These are phyloP conservation scores for Ulota crispa DNA, from an alignment of 225 moss, liverwort and hornwort genomes.

Conservation along the genomic window DNA sequence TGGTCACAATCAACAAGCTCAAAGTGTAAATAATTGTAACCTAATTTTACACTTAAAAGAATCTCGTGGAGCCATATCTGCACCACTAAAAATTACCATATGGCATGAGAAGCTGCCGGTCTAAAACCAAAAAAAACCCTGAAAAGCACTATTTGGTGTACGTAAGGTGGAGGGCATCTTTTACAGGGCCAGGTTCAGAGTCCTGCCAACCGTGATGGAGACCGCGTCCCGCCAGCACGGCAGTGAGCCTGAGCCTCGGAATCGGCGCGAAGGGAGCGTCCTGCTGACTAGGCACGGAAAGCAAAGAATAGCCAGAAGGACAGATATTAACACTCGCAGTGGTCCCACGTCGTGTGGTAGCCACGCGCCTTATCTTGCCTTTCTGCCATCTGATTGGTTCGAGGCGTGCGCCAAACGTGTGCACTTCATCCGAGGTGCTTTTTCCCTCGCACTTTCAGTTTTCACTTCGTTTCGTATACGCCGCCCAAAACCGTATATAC, in stretches of 20 bases:
- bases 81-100: too few species aligned
- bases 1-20: too few species aligned
- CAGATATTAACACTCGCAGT: background rate
- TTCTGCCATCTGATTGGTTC: background rate
- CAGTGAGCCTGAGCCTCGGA: background rate
- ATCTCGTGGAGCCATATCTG: too few species aligned
- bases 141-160: too few species aligned
- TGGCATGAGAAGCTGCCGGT: too few species aligned
- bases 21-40: too few species aligned
- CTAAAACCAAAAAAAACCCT: too few species aligned
- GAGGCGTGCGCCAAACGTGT: constrained; percentile 29
- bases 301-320: background rate
- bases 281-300: background rate
- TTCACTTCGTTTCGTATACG: background rate
- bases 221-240: background rate
- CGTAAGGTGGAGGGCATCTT: too few species aligned
- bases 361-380: constrained; percentile 33
- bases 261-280: background rate
- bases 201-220: background rate
- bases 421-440: background rate
- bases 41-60: too few species aligned
- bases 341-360: constrained; percentile 31
- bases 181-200: background rate
- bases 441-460: background rate
- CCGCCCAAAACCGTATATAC: background rate